These are phyloP conservation scores for Cryphonectria carpinicola DNA, from an alignment of 2,329 filamentous ascomycete genomes.

Conservation along the genomic window DNA sequence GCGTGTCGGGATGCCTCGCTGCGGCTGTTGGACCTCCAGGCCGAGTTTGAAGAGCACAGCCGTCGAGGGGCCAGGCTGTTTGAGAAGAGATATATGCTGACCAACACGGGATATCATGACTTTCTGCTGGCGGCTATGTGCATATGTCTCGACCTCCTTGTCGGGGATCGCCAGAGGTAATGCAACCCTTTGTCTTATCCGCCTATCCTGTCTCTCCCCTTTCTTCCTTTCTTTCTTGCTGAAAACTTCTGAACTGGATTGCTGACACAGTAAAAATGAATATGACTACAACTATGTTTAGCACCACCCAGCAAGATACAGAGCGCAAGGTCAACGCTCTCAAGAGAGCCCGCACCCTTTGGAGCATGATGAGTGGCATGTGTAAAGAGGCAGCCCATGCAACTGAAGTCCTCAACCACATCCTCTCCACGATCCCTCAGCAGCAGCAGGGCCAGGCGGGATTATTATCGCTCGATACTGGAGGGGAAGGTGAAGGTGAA, in stretches of 20 bases:
- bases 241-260: too few species aligned
- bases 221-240: not conserved
- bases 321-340: constrained; percentile 41
- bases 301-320: not conserved
- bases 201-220: not conserved
- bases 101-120: constrained; percentile 57
- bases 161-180: constrained; percentile 45
- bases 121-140: constrained; percentile 65
- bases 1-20: constrained; percentile 49
- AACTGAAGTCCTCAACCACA: constrained; percentile 46
- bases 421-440: constrained; percentile 42
- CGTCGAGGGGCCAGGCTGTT: constrained; percentile 55
- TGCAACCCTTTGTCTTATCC: constrained; percentile 8
- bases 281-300: not conserved
- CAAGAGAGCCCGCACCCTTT: constrained; percentile 47
- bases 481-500: too few species aligned
- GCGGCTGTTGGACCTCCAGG: constrained; percentile 50
- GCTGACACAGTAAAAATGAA: constrained; percentile 5
- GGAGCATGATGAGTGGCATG: constrained; percentile 42
- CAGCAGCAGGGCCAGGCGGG: not conserved
- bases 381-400: constrained; percentile 50
- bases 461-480: not conserved
- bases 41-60: constrained; percentile 51
- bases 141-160: constrained; percentile 55
- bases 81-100: constrained; percentile 57